These are phyloP conservation scores for Pelargonium nanum DNA, from an alignment of 345 rosid genomes.

Conservation along the genomic window DNA sequence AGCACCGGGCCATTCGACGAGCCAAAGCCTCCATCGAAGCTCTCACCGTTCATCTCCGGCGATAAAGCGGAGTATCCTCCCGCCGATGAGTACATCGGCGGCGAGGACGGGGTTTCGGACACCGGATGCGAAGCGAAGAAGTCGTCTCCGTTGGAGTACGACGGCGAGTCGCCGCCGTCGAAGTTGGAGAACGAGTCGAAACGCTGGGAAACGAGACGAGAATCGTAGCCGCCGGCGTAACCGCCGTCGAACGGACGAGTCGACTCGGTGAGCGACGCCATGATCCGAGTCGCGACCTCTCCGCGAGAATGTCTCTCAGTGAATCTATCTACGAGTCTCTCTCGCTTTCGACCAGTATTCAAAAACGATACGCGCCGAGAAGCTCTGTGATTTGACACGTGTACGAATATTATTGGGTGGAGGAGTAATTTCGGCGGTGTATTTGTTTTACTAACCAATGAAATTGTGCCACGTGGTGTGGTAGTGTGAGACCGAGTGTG, in stretches of 20 bases:
- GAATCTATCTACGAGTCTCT: no score
- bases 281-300: no score
- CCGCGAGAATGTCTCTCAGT: no score
- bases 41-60: conserved; percentile 24
- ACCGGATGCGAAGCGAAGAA: conserved; percentile 25
- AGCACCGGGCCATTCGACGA: conserved; percentile 31
- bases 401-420: no score
- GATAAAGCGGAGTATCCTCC: conserved; percentile 20
- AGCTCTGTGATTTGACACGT: no score
- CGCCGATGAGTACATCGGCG: conserved; percentile 15
- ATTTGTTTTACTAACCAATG: no score
- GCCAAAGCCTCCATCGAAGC: conserved; percentile 17
- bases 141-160: conserved; percentile 24
- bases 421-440: no score
- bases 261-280: conserved; percentile 15
- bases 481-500: no score
- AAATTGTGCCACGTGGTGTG: no score
- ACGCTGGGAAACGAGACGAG: conserved; percentile 47
- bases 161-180: conserved; percentile 25
- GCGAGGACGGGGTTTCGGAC: conserved; percentile 18
- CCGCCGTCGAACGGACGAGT: conserved; percentile 33
- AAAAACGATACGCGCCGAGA: no score
- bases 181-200: conserved; percentile 37
- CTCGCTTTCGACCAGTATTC: no score
- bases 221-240: conserved; percentile 36